A percentile compares a stretch with the other conserved stretches of the same genome.
These are phyloP conservation scores for Skeletonema menzelii DNA, from an alignment of 108 stramenopile genomes.

Conservation along the genomic window DNA sequence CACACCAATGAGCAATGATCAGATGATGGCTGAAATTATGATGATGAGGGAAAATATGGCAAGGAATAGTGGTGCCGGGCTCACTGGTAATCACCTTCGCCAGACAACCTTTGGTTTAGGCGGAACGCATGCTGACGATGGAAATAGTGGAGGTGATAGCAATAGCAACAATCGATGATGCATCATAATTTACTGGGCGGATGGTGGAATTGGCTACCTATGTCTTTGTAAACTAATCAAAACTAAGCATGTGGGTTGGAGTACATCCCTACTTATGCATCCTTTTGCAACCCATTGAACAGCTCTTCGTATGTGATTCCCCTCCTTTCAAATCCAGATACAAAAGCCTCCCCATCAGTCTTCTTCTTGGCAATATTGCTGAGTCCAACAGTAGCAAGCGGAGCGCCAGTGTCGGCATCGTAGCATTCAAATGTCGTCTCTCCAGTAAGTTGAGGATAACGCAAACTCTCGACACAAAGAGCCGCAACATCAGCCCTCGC, in stretches of 20 bases:
- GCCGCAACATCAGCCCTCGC: conserved; percentile 72
- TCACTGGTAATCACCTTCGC: too few relatives aligned
- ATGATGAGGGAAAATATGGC: too few relatives aligned
- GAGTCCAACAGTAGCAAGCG: conserved; percentile 60
- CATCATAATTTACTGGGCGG: too few relatives aligned
- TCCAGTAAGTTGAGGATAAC: conserved; percentile 38
- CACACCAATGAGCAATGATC: too few relatives aligned
- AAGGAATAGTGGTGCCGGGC: too few relatives aligned
- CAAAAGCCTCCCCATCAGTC: conserved; percentile 30
- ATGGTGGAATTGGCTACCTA: too few relatives aligned
- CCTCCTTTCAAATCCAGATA: conserved; percentile 58
- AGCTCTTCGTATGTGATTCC: conserved; percentile 62
- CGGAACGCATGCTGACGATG: not conserved
- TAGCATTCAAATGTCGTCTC: conserved; percentile 83
- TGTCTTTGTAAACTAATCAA: too few relatives aligned
- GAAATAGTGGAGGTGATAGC: not conserved
- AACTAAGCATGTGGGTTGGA: too few relatives aligned
- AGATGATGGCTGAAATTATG: too few relatives aligned
- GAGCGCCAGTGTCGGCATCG: conserved; percentile 64
- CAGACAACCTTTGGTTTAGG: too few relatives aligned
- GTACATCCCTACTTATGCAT: conserved; percentile 2
- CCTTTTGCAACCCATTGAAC: conserved; percentile 61
- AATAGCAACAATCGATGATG: too few relatives aligned
- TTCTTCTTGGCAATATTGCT: conserved; percentile 61
- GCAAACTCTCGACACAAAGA: conserved; percentile 61